Base-by-base conservation (phyloP, 495 filamentous ascomycete species). In the Xylaria flabelliformis region DNA sequence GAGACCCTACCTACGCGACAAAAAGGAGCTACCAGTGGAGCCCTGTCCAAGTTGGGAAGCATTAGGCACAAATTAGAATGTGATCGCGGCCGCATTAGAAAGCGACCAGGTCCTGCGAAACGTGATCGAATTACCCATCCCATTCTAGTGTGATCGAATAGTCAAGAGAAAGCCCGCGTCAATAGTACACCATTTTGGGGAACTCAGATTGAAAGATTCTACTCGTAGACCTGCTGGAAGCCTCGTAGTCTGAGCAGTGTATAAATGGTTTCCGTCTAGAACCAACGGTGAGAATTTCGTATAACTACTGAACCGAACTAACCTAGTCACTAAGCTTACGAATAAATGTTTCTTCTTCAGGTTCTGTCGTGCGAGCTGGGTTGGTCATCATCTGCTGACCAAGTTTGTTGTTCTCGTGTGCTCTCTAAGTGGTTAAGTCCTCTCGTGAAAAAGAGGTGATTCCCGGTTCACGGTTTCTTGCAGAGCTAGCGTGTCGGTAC, bases 61-160 rank as follows among this genome's bases (percentile, higher is more conserved):
- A 26, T 72, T 55, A 67, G 70, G 63, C 70, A 64, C 62, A 50
- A 61, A 72, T 41, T 53, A 72, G 39, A 67, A 66, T 72, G 70
- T 58, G 70, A 66, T 53, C 19, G 48, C 32, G 70, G 70, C 53
- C 70, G 70, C 70, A 72, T 67, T 61, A 72, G 42, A 65, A 44
- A 29, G 44, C 74, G 77, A 72, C 77, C 77, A 76, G 67, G 73
- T 65, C 53, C 61, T 62, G 56, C 63, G 70, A 67, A 53, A 67
- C 62, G 62, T 64, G 48, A 72, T 72, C 70, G 21, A n/a, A 56
- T 64, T 71, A 56, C 73, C 74, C 66, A 76, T 76, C 73, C 69
- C 74, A 74, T 75, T 78, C 74, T 73, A 76, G 76, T 76, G 72
- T 73, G 71, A 79, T 79, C 73, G 74, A 73, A 73, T 67, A 71